Conservation (phyloP, 768 basidiomycete genomes). For the Trametes cingulata region DNA sequence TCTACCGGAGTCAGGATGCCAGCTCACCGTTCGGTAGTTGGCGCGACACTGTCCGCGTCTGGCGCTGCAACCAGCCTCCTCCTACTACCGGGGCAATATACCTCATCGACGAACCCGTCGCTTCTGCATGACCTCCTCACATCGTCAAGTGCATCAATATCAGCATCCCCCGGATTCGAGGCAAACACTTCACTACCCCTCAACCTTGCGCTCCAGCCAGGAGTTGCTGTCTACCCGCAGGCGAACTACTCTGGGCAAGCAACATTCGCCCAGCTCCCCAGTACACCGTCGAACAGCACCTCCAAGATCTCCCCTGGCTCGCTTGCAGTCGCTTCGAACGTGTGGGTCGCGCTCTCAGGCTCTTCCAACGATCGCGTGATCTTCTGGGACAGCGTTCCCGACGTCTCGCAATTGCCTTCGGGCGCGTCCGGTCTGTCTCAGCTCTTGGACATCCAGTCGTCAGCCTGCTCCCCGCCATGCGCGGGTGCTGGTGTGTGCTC, state of each 20-base stretch:
- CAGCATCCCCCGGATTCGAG: conserved; percentile 66
- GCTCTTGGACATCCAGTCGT: conserved; percentile 73
- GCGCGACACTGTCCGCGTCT: conserved; percentile 60
- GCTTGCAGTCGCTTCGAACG: conserved; percentile 64
- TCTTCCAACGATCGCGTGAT: conserved; percentile 58
- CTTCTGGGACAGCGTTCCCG: conserved; percentile 79
- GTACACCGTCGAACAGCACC: conserved; percentile 35
- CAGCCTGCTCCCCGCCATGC: conserved; percentile 75
- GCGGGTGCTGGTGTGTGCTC: conserved; percentile 74
- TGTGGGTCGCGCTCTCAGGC: conserved; percentile 69
- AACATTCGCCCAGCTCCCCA: conserved; percentile 58
- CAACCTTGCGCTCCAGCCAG: conserved; percentile 63
- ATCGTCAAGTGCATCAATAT: conserved; percentile 58
- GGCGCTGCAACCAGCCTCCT: conserved; percentile 55
- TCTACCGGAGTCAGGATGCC: background rate
- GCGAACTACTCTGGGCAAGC: conserved; percentile 66
- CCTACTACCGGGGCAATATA: conserved; percentile 78
- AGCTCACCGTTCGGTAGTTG: conserved; percentile 49
- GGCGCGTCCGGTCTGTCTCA: conserved; percentile 46
- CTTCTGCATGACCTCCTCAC: conserved; percentile 69
- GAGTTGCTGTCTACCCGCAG: conserved; percentile 64
- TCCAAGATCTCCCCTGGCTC: conserved; percentile 51
- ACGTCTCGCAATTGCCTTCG: conserved; percentile 66
- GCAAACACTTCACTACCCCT: conserved; percentile 63
- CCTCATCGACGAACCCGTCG: conserved; percentile 68